These are phyloP conservation scores for Diaporthe longicolla DNA, from an alignment of 2,329 filamentous ascomycete genomes.

Conservation along the genomic window DNA sequence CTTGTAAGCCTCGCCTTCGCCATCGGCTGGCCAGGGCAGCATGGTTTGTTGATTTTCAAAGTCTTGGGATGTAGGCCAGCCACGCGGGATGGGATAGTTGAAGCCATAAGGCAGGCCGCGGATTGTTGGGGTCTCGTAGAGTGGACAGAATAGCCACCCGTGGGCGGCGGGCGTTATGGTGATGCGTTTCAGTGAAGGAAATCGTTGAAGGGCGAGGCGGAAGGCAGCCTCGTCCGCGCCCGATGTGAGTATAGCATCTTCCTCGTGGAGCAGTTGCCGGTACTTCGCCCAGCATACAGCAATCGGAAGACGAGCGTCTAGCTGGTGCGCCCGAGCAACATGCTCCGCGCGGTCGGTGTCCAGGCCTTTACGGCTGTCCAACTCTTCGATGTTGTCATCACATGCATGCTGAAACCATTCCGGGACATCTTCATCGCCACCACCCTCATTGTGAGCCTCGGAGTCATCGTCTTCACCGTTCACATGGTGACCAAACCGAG, in stretches of 20 bases:
- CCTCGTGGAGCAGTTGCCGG: constrained; percentile 50
- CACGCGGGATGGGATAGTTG: constrained; percentile 54
- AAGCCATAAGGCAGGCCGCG: constrained; percentile 56
- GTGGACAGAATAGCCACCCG: constrained; percentile 52
- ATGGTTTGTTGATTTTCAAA: too few species aligned
- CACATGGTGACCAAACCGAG: not conserved
- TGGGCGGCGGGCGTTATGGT: constrained; percentile 58
- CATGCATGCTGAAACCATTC: not conserved
- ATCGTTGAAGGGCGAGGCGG: constrained; percentile 51
- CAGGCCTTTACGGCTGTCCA: constrained; percentile 9
- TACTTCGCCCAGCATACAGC: constrained; percentile 49
- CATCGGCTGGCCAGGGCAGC: not conserved
- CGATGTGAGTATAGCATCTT: constrained; percentile 50
- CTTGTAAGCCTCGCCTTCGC: constrained; percentile 42
- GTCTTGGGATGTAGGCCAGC: constrained; percentile 48
- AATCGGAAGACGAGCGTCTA: constrained; percentile 15
- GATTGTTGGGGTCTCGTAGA: constrained; percentile 59
- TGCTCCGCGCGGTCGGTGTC: constrained; percentile 27
- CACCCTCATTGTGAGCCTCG: not conserved
- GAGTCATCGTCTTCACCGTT: not conserved
- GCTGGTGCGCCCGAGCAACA: constrained; percentile 7
- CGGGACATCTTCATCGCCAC: not conserved
- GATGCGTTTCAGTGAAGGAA: constrained; percentile 54
- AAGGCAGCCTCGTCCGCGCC: not conserved
- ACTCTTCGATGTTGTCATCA: not conserved